Percentiles rank a stretch among this genome's conserved stretches.
These are phyloP conservation scores for Blastocystis sp. DNA, from an alignment of 352 stramenopile genomes.

Conservation along the genomic window DNA sequence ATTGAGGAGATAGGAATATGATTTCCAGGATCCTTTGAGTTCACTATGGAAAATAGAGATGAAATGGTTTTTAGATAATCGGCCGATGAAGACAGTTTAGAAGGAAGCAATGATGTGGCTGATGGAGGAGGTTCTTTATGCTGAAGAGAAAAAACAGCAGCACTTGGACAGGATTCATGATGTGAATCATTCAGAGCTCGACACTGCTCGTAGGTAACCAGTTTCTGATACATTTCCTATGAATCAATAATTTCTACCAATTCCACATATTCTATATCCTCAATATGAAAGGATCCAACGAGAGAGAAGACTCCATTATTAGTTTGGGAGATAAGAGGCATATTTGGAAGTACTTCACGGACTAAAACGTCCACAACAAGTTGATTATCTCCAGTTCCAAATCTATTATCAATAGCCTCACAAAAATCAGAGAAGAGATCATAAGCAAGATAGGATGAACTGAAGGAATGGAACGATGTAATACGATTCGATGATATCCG, in stretches of 20 bases:
- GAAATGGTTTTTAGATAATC: not conserved
- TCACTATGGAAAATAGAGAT: not conserved
- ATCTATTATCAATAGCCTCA: not conserved
- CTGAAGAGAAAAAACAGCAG: not conserved
- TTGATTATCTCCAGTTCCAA: not conserved
- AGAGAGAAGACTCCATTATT: not conserved
- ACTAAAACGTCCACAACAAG: slow-evolving; percentile 43
- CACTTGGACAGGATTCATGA: not conserved
- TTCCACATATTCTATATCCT: not conserved
- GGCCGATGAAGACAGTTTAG: not conserved
- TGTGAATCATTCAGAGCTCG: not conserved
- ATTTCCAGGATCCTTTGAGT: not conserved
- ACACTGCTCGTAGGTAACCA: not conserved
- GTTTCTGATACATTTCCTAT: slow-evolving; percentile 42
- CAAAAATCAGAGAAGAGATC: not conserved
- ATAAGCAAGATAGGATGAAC: not conserved
- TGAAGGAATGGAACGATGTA: slow-evolving; percentile 16
- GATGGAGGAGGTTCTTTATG: not conserved
- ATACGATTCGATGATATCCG: not conserved
- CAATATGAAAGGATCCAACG: not conserved
- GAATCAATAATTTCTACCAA: not conserved
- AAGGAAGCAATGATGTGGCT: not conserved
- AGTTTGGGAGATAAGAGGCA: not conserved
- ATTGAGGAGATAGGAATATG: not conserved
- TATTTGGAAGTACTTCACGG: not conserved